Evolutionary conservation across 179 eudicot genomes (phyloP), one percentile per base, ranked within the genome.

Genomic region (Beta macrorhiza): DNA sequence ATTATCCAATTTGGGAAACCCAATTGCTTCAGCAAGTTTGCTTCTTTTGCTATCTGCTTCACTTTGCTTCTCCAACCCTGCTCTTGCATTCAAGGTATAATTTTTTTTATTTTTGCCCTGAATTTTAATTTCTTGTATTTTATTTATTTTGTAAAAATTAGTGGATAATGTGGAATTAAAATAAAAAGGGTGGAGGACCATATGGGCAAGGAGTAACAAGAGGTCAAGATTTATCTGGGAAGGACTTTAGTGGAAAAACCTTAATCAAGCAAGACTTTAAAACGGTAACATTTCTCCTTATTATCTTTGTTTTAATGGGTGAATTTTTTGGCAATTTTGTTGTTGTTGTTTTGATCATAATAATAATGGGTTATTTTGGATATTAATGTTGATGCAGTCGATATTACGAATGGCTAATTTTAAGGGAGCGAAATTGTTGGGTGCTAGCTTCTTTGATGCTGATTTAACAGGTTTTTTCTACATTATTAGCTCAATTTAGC

Each of bases 371-470:
- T 53, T 76, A 13, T 53, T 45, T 71, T 67, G 52, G 19, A 47
- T 58, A 42, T 81, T 29, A 4, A 67, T 17, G 17, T 56, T 80
- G 81, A 64, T 85, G 75, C 88, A 93, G 98, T 96, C 99, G 47
- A 94, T 96, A 85, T 82, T 96, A 88, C 79, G 99, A 79, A 94
- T 90, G 92, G 92, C 97, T 58, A 96, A 96, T 79, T 96, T 96
- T 75, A 92, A 90, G 83, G 98, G 96, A 52, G 98, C 99, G 8
- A 92, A 92, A 67, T 84, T 96, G 87, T 74, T 96, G 55, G 98
- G 99, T 72, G 98, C 99, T 74, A 96, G 99, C 92, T 93, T 94
- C 89, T 96, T 96, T 78, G 98, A 93, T 89, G 94, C 99, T 58
- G 98, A 94, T 91, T 89, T 96, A 84, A 96, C 99, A 87, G 99